A percentile compares a stretch with the other conserved stretches of the same genome.
Conservation (phyloP, 257 asterid species). For the Solanum chilense region DNA sequence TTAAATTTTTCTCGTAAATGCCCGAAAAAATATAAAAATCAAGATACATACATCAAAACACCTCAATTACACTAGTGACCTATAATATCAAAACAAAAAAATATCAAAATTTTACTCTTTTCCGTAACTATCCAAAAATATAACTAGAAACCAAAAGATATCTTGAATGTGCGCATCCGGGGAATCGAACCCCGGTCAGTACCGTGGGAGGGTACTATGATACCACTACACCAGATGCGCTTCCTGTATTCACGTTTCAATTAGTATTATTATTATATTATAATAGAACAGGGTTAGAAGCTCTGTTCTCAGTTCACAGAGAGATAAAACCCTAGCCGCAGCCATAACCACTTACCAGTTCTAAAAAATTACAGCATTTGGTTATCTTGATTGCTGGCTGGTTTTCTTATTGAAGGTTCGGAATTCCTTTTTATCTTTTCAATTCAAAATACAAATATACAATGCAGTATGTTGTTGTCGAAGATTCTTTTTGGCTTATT, state of each 20-base stretch:
- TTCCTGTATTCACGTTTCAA: background rate
- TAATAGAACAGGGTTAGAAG: background rate
- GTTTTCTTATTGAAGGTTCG: background rate
- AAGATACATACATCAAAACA: no score
- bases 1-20: no score
- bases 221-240: constrained; percentile 99
- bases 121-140: no score
- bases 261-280: background rate
- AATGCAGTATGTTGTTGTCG: background rate
- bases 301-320: background rate
- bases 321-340: background rate
- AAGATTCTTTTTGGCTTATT: background rate
- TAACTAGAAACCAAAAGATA: background rate
- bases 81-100: no score
- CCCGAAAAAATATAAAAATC: no score
- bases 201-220: constrained; percentile 99
- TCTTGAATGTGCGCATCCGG: constrained; percentile 59
- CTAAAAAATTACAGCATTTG: background rate
- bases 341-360: background rate
- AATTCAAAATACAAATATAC: background rate
- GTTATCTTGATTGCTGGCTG: background rate
- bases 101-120: no score
- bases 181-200: constrained; percentile 99
- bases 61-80: no score
- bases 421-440: background rate